These are phyloP conservation scores for Aquilaria malaccensis DNA, from an alignment of 345 rosid species.

Conservation along the genomic window DNA sequence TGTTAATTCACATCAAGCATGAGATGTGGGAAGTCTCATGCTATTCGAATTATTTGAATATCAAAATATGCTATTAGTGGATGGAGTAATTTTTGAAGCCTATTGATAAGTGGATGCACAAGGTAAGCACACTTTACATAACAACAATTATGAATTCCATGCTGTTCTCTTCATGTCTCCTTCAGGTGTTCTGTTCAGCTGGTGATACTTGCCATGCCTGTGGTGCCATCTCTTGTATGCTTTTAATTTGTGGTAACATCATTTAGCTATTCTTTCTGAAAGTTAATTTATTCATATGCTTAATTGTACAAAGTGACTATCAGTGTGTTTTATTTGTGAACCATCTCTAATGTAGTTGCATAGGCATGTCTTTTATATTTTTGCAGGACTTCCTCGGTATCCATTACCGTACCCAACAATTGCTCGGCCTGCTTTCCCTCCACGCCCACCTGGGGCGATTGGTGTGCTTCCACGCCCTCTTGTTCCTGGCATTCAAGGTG, in stretches of 20 bases:
- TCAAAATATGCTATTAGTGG: constrained; percentile 44
- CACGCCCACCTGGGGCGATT: constrained; percentile 72
- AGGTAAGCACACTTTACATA: constrained; percentile 56
- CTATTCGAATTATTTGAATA: constrained; percentile 16
- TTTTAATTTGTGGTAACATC: constrained; percentile 87
- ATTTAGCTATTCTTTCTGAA: constrained; percentile 33
- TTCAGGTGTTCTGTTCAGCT: constrained; percentile 91
- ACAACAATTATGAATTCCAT: constrained; percentile 46
- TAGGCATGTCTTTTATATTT: constrained; percentile 45
- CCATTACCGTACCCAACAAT: constrained; percentile 64
- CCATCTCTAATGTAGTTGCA: constrained; percentile 56
- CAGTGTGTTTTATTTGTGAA: constrained; percentile 24
- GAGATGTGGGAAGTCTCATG: constrained; percentile 46
- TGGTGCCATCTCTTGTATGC: constrained; percentile 85
- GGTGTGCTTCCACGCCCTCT: constrained; percentile 73
- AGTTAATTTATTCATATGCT: constrained; percentile 17
- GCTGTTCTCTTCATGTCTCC: constrained; percentile 62
- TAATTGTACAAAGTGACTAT: constrained; percentile 14
- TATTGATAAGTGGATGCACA: constrained; percentile 33
- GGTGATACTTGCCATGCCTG: constrained; percentile 83
- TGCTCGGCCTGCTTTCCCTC: constrained; percentile 76
- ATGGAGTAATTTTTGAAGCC: constrained; percentile 54
- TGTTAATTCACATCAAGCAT: constrained; percentile 30
- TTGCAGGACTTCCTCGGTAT: constrained; percentile 78
- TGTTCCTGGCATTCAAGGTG: constrained; percentile 60